Evolutionary conservation across 495 filamentous ascomycete genomes (phyloP).

Genomic region (Trichoderma reesei): DNA sequence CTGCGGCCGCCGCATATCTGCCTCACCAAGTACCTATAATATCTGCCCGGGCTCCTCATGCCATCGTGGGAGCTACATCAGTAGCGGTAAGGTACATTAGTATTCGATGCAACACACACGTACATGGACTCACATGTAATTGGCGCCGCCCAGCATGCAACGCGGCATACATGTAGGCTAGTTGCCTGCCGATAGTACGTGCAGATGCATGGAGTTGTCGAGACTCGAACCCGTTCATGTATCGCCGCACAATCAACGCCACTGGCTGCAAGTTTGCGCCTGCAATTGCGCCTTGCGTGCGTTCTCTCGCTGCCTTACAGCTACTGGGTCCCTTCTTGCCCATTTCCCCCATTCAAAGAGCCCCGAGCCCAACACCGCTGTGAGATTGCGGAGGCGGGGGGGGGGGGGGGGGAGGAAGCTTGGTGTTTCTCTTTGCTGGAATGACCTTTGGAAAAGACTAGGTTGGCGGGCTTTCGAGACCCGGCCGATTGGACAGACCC

Average conservation of each 20-base stretch:
- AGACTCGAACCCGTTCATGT: neutral
- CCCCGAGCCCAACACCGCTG: neutral
- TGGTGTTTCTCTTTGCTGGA: neutral
- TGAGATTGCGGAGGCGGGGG: neutral
- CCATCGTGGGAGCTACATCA: too few species aligned
- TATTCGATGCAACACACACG: neutral
- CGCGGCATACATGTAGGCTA: too few species aligned
- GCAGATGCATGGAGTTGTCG: slow-evolving; percentile 2
- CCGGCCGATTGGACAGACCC: slow-evolving; percentile 1
- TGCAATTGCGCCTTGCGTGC: neutral
- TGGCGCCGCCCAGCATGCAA: neutral
- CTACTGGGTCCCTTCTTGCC: neutral
- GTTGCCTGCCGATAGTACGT: neutral
- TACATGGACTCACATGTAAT: neutral
- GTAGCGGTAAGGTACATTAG: neutral
- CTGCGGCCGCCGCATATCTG: too few species aligned
- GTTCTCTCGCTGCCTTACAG: slow-evolving; percentile 1
- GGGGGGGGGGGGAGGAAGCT: neutral
- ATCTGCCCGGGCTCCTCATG: too few species aligned
- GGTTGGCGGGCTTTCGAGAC: neutral
- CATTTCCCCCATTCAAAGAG: neutral
- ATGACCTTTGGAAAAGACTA: neutral
- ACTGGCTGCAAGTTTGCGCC: neutral
- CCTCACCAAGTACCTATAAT: too few species aligned
- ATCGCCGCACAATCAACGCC: neutral